Evolutionary conservation across 2,329 filamentous ascomycete genomes (phyloP), one percentile per base, ranked within the genome.

Genomic region (Lomentospora prolificans): DNA sequence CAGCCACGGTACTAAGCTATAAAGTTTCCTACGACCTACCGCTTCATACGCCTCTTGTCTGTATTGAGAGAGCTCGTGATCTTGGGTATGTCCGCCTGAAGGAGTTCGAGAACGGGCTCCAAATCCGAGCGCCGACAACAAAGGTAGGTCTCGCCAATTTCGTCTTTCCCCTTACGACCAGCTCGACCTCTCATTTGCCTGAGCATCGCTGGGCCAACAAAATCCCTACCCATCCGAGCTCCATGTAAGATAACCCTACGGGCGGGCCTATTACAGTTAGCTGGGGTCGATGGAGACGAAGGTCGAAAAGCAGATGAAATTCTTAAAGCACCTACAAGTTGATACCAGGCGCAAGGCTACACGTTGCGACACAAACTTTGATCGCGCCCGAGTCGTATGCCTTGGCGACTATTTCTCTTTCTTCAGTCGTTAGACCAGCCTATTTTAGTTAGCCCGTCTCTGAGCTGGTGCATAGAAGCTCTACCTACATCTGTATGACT

Each of bases 291-390:
- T n/a, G n/a, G n/a, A 14, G 28, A 19, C n/a, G 10, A 17, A 7
- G 22, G 14, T 51, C 28, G 17, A 48, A 3, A 24, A 19, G 28
- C 56, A n/a, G 4, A 8, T 25, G 14, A 27, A 48, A 22, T 9
- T 48, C 5, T 22, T 10, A 48, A 22, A 14, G 24, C 44, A 60
- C 70, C 57, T 58, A 75, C 63, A 91, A 71, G 67, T 91, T 90
- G 57, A 91, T 89, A n/a, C 87, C 87, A 12, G 87, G 87, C n/a
- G 87, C 87, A 57, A 91, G 76, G 64, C 86, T 89, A 63, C 86
- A 90, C 1, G 87, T 91, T 36, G 87, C 87, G 14, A 89, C 82
- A 54, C 89, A 84, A 1, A 89, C 81, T 61, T 85, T 85, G 17
- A 90, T 65, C 4, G 79, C 72, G 0, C 87, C 86, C 39, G 72